phyloP scores from a whole-genome alignment of 495 filamentous ascomycete genomes.

The Penicillium atrosanguineum region DNA sequence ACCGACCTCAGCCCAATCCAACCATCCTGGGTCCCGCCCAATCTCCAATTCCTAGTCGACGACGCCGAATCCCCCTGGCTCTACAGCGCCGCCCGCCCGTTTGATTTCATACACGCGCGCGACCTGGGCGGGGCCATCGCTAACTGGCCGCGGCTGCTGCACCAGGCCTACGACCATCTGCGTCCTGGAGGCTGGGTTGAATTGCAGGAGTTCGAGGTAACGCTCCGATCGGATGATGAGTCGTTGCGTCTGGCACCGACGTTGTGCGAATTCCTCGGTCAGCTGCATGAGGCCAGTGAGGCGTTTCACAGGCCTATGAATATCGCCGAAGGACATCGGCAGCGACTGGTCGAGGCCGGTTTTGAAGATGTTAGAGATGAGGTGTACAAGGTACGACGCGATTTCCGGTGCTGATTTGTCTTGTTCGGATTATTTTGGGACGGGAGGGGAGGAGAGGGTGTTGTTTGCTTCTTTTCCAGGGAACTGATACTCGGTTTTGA shows the following conservation, averaged over 20 bases:
- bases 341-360: conserved; percentile 33
- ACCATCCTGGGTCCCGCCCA: conserved; percentile 43
- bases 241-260: conserved; percentile 30
- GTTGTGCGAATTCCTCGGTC: conserved; percentile 30
- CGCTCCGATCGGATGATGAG: conserved; percentile 41
- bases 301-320: conserved; percentile 41
- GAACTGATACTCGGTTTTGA: not conserved
- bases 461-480: not conserved
- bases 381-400: conserved; percentile 38
- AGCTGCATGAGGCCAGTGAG: conserved; percentile 33
- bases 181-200: conserved; percentile 55
- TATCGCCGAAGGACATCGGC: conserved; percentile 30
- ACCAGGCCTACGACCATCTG: conserved; percentile 38
- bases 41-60: conserved; percentile 48
- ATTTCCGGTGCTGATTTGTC: not conserved
- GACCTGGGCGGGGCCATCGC: conserved; percentile 44
- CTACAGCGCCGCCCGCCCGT: conserved; percentile 37
- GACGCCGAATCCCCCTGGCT: conserved; percentile 52
- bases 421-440: not conserved
- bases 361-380: conserved; percentile 41
- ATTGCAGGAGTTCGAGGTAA: conserved; percentile 50
- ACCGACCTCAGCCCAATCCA: conserved; percentile 36
- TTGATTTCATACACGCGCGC: conserved; percentile 50
- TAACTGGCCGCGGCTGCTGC: conserved; percentile 43
- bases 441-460: too few species aligned